Base-by-base conservation (phyloP, 2,329 filamentous ascomycete species). In the Uncinocarpus reesii region DNA sequence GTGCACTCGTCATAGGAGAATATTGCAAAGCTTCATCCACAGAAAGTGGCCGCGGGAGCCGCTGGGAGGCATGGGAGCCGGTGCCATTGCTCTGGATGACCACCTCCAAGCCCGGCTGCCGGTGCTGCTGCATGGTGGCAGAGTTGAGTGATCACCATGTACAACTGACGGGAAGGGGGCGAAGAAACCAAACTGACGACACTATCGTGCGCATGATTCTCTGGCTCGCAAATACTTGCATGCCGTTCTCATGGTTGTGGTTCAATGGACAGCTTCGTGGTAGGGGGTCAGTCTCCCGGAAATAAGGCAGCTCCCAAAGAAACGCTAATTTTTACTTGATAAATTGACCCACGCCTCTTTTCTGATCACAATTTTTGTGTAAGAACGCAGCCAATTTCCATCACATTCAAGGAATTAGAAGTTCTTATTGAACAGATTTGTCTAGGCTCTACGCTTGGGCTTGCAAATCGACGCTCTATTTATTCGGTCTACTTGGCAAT, bases 1-100 rank as follows among this genome's bases (percentile, higher is more conserved):
- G 69, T 38, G 70, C 64, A 42, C 67, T 72, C n/a, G 69, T 71
- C 65, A 74, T 70, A 23, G 71, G 70, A 34, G 71, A 73, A 56
- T 66, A 74, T 52, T 70, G 67, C 41, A 74, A 59, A 6, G 71
- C 71, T 56, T 71, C 66, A 52, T 71, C 67, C 41, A 73, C 69
- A 26, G 62, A 67, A 47, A 73, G 56, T 34, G 70, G 63, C 46
- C 65, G 57, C 16, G 58, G 56, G 47, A 55, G 58, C 26, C 55
- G 61, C 49, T 60, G 60, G 15, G 53, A 41, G 8, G 58, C 49
- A 54, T 59, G 59, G 11, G 49, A 49, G 32, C 56, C 43, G 43
- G 44, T 42, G 35, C 51, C 52, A 58, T 60, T 56, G 57, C 58
- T 60, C 47, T 65, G 67, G 52, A 70, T 62, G 60, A 69, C 61